Conservation (phyloP, 2,329 filamentous ascomycete species). For the Colletotrichum sp. region DNA sequence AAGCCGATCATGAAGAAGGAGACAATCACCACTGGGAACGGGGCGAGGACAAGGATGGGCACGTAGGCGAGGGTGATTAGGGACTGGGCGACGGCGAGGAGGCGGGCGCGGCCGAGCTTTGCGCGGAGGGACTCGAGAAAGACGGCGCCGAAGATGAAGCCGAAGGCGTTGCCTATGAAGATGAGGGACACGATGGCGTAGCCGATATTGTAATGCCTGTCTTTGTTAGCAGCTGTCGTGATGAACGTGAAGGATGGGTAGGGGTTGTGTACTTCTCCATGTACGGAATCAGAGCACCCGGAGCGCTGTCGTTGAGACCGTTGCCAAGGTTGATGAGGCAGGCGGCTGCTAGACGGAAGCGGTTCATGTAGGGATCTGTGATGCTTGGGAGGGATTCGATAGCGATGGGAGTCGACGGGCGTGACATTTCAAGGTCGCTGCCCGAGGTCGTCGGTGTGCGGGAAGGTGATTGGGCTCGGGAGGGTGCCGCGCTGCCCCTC, state of each 20-base stretch:
- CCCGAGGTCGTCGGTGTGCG: not conserved
- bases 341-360: constrained; percentile 67
- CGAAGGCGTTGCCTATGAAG: constrained; percentile 78
- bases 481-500: not conserved
- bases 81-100: constrained; percentile 62
- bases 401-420: constrained; percentile 50
- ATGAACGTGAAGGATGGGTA: not conserved
- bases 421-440: constrained; percentile 56
- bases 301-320: constrained; percentile 76
- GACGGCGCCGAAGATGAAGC: constrained; percentile 76
- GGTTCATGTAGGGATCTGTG: constrained; percentile 69
- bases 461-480: not conserved
- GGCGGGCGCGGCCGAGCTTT: constrained; percentile 68
- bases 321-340: constrained; percentile 72
- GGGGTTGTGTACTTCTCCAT: constrained; percentile 63
- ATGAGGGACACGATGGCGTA: constrained; percentile 83
- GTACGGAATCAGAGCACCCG: constrained; percentile 81
- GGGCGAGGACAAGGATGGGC: constrained; percentile 69
- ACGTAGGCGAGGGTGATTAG: constrained; percentile 67
- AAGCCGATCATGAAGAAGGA: constrained; percentile 73
- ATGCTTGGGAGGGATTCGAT: constrained; percentile 59
- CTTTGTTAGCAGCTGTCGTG: not conserved
- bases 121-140: constrained; percentile 68
- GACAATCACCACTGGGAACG: constrained; percentile 70
- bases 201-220: constrained; percentile 71